Base-by-base conservation (phyloP, 23 red algal genomes). In the Cyanidioschyzon merolae region DNA sequence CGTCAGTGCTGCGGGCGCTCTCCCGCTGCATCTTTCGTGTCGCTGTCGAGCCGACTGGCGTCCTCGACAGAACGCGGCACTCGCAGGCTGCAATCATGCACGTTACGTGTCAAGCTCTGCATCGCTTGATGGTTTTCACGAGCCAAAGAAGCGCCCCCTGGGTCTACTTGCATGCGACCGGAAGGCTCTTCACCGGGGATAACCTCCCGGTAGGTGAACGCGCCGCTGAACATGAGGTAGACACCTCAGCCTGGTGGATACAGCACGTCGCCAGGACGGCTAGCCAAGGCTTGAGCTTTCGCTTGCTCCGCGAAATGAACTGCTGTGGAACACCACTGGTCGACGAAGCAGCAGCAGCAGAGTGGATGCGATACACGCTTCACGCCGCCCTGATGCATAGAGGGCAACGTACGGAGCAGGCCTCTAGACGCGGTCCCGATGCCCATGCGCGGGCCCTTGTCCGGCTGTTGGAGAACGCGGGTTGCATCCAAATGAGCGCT, bases 231-330 rank as follows among this genome's bases (percentile, higher is more conserved):
- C n/a, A n/a, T n/a, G n/a, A n/a, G n/a, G n/a, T n/a, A n/a, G n/a
- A n/a, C n/a, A n/a, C n/a, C n/a, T n/a, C n/a, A n/a, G 12, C 63
- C 12, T 25, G n/a, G 63, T 71, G 63, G 63, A 25, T 25, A 7
- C 21, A 7, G 7, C 3, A 7, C n/a, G n/a, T 71, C 2, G 29
- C 32, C n/a, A 3, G 32, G 63, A 25, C 7, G n/a, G 63, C 63
- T 35, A 27, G 16, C 16, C n/a, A 25, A 7, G 63, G 32, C 63
- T 27, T 71, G 63, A 71, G 21, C 63, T 3, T 32, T 3, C 63
- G 63, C n/a, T 32, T 71, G 63, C 63, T 71, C 12, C 21, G 63
- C 29, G 63, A 71, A 35, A 71, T 71, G 63, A 25, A 71, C 63
- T 25, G 63, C 32, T 25, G n/a, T 27, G 29, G 29, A 7, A 35